A percentile compares a stretch with the other conserved stretches of the same genome.
phyloP scores from a whole-genome alignment of 257 asterid genomes.

The Avicennia marina region DNA sequence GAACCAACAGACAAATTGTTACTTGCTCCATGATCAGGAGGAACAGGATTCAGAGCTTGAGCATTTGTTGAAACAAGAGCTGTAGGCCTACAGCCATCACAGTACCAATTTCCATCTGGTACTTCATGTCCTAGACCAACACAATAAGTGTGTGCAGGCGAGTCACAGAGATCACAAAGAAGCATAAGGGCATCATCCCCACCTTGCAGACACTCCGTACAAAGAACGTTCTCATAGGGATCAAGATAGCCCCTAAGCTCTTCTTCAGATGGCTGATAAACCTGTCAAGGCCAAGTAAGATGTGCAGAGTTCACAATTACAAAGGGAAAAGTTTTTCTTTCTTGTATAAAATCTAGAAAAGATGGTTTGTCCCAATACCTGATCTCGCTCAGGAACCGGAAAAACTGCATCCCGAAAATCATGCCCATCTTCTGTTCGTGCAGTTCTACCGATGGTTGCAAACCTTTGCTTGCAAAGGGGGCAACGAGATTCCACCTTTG shows the following conservation, averaged over 20 bases:
- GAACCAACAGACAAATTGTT: conserved; percentile 32
- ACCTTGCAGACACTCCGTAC: conserved; percentile 74
- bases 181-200: conserved; percentile 91
- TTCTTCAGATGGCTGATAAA: conserved; percentile 94
- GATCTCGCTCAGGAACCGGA: conserved; percentile 82
- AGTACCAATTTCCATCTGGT: conserved; percentile 97
- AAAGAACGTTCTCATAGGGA: conserved; percentile 67
- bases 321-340: neutral
- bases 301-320: no score
- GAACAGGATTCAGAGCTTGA: conserved; percentile 34
- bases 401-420: conserved; percentile 49
- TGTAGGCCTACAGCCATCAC: conserved; percentile 86
- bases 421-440: conserved; percentile 43
- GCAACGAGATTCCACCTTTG: conserved; percentile 94
- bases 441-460: conserved; percentile 55
- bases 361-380: conserved; percentile 39
- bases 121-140: conserved; percentile 86
- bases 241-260: conserved; percentile 80
- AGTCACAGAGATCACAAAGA: conserved; percentile 87
- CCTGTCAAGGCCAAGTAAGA: conserved; percentile 35
- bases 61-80: conserved; percentile 48
- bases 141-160: conserved; percentile 83
- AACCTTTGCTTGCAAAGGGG: conserved; percentile 92
- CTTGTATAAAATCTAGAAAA: neutral
- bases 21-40: conserved; percentile 40